Evolutionary conservation across 164 flowering plant species (phyloP), one percentile per base, ranked within the genome.

Genomic region (Berberis vulgaris): DNA sequence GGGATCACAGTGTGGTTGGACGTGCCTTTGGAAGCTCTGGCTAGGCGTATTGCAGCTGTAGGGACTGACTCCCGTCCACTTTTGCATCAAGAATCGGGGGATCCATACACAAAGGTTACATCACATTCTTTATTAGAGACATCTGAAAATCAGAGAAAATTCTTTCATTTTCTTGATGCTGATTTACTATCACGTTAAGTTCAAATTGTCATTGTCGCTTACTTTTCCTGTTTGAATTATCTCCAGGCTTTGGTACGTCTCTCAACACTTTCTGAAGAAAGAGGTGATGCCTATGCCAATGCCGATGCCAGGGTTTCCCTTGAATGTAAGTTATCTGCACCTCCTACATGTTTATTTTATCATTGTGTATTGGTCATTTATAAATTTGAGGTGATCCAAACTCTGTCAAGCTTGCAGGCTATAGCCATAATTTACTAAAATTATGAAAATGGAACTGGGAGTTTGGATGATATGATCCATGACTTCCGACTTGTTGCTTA

Each of bases 51-150:
- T 74, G 78, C 97, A 53, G 87, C 89, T 49, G 96, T 86, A 1
- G 99, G 99, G 64, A 95, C 95, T 39, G 57, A 72, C 59, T 86
- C 97, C 62, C 94, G 99, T 10, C 99, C 99, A 56, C 91, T 95
- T 63, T 80, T 95, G 81, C 82, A 86, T 78, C 64, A 81, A 10
- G 94, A 82, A 57, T 66, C 88, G 1, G 96, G 92, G 0, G 97
- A 95, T 76, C 79, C 90, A 62, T 89, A 89, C 72, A 65, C 78
- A 46, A 79, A 82, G 89, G 99, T 95, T 63, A 66, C 41, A 43
- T 49, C 3, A 3, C 55, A 66, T 53, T 26, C 26, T 26, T 26
- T 26, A 26, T 26, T 26, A 26, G 26, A 26, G 26, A 26, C 26
- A 26, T 26, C 26, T 26, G 26, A 26, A 26, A 26, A 26, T 26